phyloP scores from a whole-genome alignment of 2,329 filamentous ascomycete species.

The Diaporthe capsici region DNA sequence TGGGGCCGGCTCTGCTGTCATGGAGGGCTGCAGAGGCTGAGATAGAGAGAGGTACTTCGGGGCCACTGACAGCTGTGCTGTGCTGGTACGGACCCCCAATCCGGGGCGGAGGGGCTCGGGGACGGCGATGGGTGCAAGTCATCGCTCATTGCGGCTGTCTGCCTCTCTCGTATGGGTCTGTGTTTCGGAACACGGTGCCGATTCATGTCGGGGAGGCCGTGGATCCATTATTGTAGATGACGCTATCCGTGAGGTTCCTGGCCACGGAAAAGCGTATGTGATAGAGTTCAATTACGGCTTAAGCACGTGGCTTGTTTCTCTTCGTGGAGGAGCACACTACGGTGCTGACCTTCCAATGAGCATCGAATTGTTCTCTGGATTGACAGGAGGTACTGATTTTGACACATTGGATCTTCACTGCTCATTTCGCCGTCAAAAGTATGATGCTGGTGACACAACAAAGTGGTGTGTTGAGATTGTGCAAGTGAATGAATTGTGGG shows the following conservation, averaged over 20 bases:
- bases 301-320: neutral
- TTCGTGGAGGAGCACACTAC: neutral
- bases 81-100: conserved; percentile 4
- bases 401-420: neutral
- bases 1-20: conserved; percentile 11
- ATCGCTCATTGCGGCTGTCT: neutral
- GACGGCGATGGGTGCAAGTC: neutral
- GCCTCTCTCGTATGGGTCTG: neutral
- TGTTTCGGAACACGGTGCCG: neutral
- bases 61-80: neutral
- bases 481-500: conserved; percentile 29
- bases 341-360: neutral
- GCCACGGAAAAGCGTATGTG: neutral
- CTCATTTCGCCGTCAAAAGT: conserved; percentile 21
- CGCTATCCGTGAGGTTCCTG: neutral
- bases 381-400: neutral
- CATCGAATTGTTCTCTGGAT: neutral
- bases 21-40: neutral
- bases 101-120: neutral
- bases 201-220: neutral
- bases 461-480: conserved; percentile 1
- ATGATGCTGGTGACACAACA: conserved; percentile 2
- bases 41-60: neutral
- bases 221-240: neutral
- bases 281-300: neutral